phyloP scores from a whole-genome alignment of 306 rosid genomes.

The Quercus gilva region DNA sequence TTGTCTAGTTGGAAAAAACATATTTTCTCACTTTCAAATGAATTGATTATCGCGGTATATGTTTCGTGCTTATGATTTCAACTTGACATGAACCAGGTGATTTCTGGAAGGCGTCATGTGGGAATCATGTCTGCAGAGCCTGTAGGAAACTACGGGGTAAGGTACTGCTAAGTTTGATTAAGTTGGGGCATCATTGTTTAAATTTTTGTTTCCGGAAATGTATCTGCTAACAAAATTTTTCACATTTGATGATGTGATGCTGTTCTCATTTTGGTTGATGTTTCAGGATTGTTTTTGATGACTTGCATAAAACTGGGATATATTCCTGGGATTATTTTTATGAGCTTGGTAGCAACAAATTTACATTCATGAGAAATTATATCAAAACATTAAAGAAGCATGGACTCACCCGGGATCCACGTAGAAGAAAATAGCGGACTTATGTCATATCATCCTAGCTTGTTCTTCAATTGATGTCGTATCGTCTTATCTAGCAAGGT shows the following conservation, averaged over 20 bases:
- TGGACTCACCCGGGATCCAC: slow-evolving; percentile 71
- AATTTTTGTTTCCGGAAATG: background rate
- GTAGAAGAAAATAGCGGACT: slow-evolving; percentile 54
- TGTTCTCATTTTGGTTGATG: slow-evolving; percentile 22
- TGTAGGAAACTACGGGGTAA: slow-evolving; percentile 91
- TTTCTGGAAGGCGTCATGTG: slow-evolving; percentile 69
- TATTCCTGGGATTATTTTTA: slow-evolving; percentile 80
- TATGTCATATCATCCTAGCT: background rate
- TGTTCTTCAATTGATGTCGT: slow-evolving; percentile 22
- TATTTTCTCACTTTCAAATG: too few species aligned
- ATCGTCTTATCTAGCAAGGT: background rate
- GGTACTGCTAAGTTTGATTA: slow-evolving; percentile 43
- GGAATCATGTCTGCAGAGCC: slow-evolving; percentile 87
- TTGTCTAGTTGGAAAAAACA: too few species aligned
- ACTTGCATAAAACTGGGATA: slow-evolving; percentile 88
- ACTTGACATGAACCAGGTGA: slow-evolving; percentile 42
- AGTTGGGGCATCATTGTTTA: background rate
- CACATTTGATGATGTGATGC: background rate
- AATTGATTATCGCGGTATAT: background rate
- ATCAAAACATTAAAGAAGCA: slow-evolving; percentile 65
- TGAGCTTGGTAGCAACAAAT: slow-evolving; percentile 73
- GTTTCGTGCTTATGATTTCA: slow-evolving; percentile 4
- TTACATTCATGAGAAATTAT: slow-evolving; percentile 67
- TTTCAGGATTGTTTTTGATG: slow-evolving; percentile 72
- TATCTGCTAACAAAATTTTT: background rate